Evolutionary conservation across 2,329 filamentous ascomycete species (phyloP).

Genomic region (Onygenales sp.): DNA sequence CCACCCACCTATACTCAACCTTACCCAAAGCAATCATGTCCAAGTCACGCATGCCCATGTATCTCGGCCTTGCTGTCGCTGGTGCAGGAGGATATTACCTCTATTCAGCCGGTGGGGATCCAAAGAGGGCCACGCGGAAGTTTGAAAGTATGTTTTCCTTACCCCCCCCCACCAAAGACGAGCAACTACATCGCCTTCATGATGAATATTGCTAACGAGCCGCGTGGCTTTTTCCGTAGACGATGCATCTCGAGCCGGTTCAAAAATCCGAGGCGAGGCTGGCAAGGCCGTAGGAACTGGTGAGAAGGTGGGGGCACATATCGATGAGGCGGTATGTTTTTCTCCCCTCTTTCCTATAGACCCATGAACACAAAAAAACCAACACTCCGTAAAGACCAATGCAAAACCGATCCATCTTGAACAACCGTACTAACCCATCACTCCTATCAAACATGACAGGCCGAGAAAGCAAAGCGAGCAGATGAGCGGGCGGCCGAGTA

Average conservation of each 20-base stretch:
- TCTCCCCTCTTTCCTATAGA: background rate
- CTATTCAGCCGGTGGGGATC: conserved; percentile 72
- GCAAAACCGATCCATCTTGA: no score
- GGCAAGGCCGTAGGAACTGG: conserved; percentile 58
- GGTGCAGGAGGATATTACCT: conserved; percentile 80
- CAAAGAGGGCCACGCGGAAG: conserved; percentile 76
- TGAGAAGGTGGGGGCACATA: conserved; percentile 52
- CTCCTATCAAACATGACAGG: background rate
- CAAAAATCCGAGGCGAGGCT: conserved; percentile 55
- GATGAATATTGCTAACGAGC: background rate
- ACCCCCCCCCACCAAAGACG: background rate
- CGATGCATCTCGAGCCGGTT: conserved; percentile 62
- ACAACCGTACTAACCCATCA: no score
- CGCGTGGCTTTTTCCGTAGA: conserved; percentile 40
- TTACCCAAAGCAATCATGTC: conserved; percentile 19
- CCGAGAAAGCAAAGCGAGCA: conserved; percentile 42
- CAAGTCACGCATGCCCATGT: conserved; percentile 26
- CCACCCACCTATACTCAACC: background rate
- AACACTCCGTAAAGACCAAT: background rate
- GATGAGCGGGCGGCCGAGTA: conserved; percentile 52
- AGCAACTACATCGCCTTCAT: background rate
- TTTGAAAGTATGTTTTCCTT: conserved; percentile 57
- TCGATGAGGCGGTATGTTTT: conserved; percentile 58
- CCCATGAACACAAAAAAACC: background rate
- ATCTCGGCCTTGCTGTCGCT: conserved; percentile 49